These are phyloP conservation scores for Tolypocladium ovalisporum DNA, from an alignment of 2,329 filamentous ascomycete species.

Conservation along the genomic window DNA sequence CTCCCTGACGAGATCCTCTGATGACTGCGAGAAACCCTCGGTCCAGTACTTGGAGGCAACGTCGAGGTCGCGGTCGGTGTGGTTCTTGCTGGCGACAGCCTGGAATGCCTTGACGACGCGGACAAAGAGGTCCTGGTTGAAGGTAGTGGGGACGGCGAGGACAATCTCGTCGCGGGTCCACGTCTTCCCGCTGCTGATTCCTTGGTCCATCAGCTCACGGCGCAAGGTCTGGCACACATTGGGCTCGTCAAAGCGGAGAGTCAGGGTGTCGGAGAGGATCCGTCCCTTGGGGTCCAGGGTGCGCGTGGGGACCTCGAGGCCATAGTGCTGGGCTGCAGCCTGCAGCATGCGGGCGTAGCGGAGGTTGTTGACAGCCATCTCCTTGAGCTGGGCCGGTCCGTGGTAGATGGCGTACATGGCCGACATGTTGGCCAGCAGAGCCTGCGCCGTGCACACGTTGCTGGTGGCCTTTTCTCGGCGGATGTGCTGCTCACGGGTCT, in stretches of 20 bases:
- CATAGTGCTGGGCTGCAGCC: conserved; percentile 48
- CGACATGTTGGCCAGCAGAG: conserved; percentile 88
- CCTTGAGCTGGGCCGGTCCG: conserved; percentile 70
- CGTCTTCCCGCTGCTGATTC: conserved; percentile 67
- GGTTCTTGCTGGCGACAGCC: conserved; percentile 14
- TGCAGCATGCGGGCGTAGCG: conserved; percentile 61
- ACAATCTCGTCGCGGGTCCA: conserved; percentile 12
- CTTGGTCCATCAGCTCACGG: conserved; percentile 36
- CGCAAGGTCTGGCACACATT: conserved; percentile 10
- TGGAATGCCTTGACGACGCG: conserved; percentile 14
- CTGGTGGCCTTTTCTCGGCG: conserved; percentile 92
- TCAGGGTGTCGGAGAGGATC: conserved; percentile 70
- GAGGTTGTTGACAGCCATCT: conserved; percentile 70
- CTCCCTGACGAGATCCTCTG: conserved; percentile 23
- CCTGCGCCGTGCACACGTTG: conserved; percentile 95
- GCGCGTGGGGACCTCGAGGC: conserved; percentile 50
- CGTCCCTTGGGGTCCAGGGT: conserved; percentile 44
- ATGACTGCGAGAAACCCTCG: conserved; percentile 20
- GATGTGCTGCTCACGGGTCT: conserved; percentile 94
- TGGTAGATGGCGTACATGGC: conserved; percentile 93
- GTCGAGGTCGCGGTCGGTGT: conserved; percentile 9
- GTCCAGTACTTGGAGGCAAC: conserved; percentile 29
- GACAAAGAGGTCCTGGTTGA: conserved; percentile 10
- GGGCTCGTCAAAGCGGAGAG: conserved; percentile 39
- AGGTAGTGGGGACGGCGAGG: conserved; percentile 15